phyloP scores from a whole-genome alignment of 73 alveolate species.

The Halteria grandinella region DNA sequence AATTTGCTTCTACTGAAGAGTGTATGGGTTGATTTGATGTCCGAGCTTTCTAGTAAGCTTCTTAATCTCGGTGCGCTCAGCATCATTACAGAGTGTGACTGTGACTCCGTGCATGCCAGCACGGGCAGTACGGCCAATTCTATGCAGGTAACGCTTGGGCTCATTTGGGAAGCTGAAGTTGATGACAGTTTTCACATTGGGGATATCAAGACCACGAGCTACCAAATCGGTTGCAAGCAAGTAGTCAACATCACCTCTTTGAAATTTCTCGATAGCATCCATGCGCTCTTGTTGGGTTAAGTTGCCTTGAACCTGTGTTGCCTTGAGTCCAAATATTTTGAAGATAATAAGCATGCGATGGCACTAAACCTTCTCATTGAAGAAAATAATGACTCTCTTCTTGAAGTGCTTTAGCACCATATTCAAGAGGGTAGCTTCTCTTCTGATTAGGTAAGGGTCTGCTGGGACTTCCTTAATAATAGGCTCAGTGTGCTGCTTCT shows the following conservation, averaged over 20 bases:
- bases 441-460: slow-evolving; percentile 57
- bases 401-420: slow-evolving; percentile 59
- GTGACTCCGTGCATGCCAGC: slow-evolving; percentile 96
- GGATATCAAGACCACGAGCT: slow-evolving; percentile 98
- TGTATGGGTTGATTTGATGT: slow-evolving; percentile 60
- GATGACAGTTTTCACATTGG: slow-evolving; percentile 91
- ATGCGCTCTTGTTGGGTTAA: slow-evolving; percentile 87
- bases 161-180: slow-evolving; percentile 97
- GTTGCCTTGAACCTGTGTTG: slow-evolving; percentile 95
- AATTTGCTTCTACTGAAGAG: slow-evolving; percentile 24
- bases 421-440: slow-evolving; percentile 77
- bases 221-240: slow-evolving; percentile 98
- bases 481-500: slow-evolving; percentile 4
- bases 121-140: slow-evolving; percentile 99
- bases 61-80: slow-evolving; percentile 87
- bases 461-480: slow-evolving; percentile 44
- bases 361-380: slow-evolving; percentile 91
- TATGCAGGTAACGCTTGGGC: slow-evolving; percentile 94
- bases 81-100: slow-evolving; percentile 94
- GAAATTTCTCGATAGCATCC: slow-evolving; percentile 86
- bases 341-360: slow-evolving; percentile 84
- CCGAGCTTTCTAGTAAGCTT: slow-evolving; percentile 76
- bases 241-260: slow-evolving; percentile 88
- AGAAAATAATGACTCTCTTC: slow-evolving; percentile 90
- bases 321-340: slow-evolving; percentile 81